These are phyloP conservation scores for Fusarium fracticaudum DNA, from an alignment of 2,329 filamentous ascomycete genomes.

Conservation along the genomic window DNA sequence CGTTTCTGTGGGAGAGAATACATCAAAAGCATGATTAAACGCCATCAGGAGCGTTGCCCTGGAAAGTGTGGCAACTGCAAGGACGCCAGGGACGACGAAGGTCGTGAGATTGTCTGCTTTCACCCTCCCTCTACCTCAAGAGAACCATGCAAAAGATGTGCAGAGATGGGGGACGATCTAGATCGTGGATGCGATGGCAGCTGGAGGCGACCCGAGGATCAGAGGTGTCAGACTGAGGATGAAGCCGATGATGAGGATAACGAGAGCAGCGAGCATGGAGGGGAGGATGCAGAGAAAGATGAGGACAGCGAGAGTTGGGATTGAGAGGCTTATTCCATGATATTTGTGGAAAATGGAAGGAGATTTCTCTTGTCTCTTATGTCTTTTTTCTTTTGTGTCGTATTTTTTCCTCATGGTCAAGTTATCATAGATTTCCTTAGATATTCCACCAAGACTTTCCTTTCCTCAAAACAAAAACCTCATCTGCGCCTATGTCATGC, in stretches of 20 bases:
- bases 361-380: neutral
- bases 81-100: neutral
- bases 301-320: neutral
- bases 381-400: neutral
- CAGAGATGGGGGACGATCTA: neutral
- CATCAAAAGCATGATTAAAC: neutral
- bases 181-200: neutral
- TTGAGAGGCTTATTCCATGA: neutral
- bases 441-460: neutral
- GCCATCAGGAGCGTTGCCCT: neutral
- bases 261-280: neutral
- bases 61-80: neutral
- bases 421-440: neutral
- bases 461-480: neutral
- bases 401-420: neutral
- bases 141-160: neutral
- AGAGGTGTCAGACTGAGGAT: neutral
- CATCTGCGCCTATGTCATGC: no score
- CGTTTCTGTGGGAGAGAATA: neutral
- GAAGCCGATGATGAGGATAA: neutral
- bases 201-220: neutral
- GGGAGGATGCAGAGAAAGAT: neutral
- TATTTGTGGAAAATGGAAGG: neutral
- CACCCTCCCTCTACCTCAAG: neutral
- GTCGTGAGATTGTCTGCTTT: neutral